Evolutionary conservation across 495 filamentous ascomycete species (phyloP), one percentile per base, ranked within the genome.

Genomic region (Parathielavia hyrcaniae): DNA sequence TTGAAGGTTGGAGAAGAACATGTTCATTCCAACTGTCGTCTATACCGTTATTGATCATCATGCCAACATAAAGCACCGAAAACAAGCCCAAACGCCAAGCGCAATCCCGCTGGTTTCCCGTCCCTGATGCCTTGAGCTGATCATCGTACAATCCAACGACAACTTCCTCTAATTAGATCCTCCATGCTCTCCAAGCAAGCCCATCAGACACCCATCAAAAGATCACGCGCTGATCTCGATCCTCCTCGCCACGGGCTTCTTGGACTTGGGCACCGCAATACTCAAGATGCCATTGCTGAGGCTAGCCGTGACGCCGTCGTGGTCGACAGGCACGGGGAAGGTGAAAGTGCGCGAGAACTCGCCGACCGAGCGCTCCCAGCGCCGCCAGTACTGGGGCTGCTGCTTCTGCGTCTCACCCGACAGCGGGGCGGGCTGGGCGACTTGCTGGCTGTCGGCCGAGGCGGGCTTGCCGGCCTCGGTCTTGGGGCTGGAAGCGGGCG

Each of bases 341-440:
- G 67, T 81, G 77, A 97, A 96, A 26, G 75, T 77, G 53, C 91
- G 83, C 38, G 82, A 77, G 78, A 96, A 97, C 52, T 87, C 78
- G 61, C 91, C 92, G 52, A 89, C 74, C 9, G 76, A 83, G 62
- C 91, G 86, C 79, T 97, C 92, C 26, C 79, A 79, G 44, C 86
- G 79, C 89, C 86, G 79, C 89, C 88, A 93, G 76, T 85, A 95
- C 64, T 74, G 63, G 49, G 67, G 49, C 63, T 72, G 49, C 63
- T 72, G 61, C 52, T 72, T 50, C 59, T 45, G 34, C 8, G 51
- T 34, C 54, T 52, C 36, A 13, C 13, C 12, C 11, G 20, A 46
- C 16, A 36, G 40, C 45, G 48, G 58, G 19, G 19, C 35, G 3
- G 69, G 61, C 61, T 70, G 51, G 38, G 69, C 40, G 12, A 19